Evolutionary conservation across 1,139 yeast genomes (phyloP), one percentile per base, ranked within the genome.

Genomic region (Candida gigantensis): DNA sequence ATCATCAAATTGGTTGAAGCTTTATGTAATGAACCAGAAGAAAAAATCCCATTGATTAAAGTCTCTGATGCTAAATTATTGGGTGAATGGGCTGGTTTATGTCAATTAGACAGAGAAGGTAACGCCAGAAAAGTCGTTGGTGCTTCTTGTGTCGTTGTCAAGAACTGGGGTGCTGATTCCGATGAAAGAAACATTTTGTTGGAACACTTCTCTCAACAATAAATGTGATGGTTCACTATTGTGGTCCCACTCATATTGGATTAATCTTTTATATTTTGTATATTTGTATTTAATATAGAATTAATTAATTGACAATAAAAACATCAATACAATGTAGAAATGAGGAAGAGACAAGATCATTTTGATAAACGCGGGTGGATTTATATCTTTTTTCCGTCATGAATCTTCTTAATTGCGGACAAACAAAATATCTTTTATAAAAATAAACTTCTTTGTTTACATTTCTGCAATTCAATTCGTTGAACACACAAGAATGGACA

Each of bases 71-170:
- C 97, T 69, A 92, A 92, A 85, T 88, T 88, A 80, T 85, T 92
- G 69, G 99, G 99, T 82, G 97, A 92, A 81, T 92, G 98, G 99
- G 98, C 97, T 66, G 99, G 99, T 84, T 83, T 92, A 62, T 94
- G 97, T 80, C 92, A 89, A 79, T 84, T 92, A 65, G 98, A 92
- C 95, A 89, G 96, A 80, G 98, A 92, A 66, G 99, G 98, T 78
- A 89, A 90, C 82, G 97, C 97, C 78, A 89, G 97, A 83, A 92
- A 92, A 89, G 97, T 92, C 64, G 98, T 94, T 72, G 98, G 97
- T 78, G 95, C 97, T 74, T 90, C 97, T 64, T 92, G 96, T 76
- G 97, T 92, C 67, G 98, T 92, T 65, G 89, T 92, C 81, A 89
- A 87, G 84, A 84, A 88, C 94, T 92, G 97, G 97, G 98, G 98